Conservation (phyloP, 306 rosid genomes). For the Lagenaria siceraria region DNA sequence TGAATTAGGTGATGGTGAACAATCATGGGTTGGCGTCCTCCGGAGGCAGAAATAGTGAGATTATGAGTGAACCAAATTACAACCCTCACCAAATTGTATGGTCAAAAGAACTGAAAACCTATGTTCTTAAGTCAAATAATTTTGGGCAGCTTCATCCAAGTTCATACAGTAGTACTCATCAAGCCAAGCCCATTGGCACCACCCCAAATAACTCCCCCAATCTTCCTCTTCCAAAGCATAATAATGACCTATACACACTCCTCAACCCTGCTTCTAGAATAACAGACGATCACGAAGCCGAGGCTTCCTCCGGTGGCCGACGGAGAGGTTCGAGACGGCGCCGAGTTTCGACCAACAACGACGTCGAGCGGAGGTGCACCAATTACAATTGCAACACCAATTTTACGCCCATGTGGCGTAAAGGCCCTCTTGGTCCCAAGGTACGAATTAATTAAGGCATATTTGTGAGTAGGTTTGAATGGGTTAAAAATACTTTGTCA, state of each 20-base stretch:
- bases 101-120: background rate
- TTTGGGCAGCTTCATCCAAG: background rate
- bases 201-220: background rate
- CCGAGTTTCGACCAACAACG: background rate
- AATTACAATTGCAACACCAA: slow-evolving; percentile 3
- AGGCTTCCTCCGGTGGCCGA: background rate
- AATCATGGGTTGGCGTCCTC: background rate
- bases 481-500: no score
- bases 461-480: background rate
- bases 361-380: background rate
- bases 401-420: background rate
- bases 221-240: background rate
- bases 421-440: slow-evolving; percentile 4
- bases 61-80: background rate
- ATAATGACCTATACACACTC: background rate
- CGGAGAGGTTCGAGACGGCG: background rate
- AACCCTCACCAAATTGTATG: slow-evolving; percentile 2
- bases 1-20: background rate
- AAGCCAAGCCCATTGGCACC: background rate
- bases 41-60: background rate
- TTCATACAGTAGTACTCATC: background rate
- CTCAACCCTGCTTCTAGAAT: background rate
- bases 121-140: background rate
- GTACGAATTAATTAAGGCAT: background rate
- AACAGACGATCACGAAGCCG: background rate